Evolutionary conservation across 164 flowering plant genomes (phyloP), one percentile per base, ranked within the genome.

Genomic region (Annona cherimola): DNA sequence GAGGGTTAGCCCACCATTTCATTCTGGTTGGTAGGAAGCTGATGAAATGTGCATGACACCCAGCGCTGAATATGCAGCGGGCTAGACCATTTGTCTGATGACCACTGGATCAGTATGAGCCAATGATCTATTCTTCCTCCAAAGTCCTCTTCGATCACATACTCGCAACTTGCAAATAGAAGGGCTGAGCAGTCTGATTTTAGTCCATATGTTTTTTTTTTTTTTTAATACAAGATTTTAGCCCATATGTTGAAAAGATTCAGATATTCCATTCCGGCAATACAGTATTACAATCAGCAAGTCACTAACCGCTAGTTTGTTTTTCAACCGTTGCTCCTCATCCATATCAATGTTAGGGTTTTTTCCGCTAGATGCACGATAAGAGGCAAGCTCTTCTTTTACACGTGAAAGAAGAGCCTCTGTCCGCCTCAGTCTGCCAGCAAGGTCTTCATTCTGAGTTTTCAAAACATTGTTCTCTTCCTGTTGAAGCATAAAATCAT

Each of bases 391-490:
- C 79, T 93, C 93, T 80, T 91, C 91, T 79, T 80, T 91, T 14
- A 89, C 86, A 40, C 91, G 93, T 39, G 87, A 75, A 64, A 90
- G 84, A 45, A 78, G 74, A 26, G 71, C 73, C 73, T 93, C 96
- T 3, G 88, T 77, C 65, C 83, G 78, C 42, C 80, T 76, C 73
- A 93, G 80, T 82, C 86, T 91, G 55, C 75, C 68, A 73, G 79
- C 73, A 14, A 95, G 88, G 9, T 87, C 92, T 69, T 88, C 97
- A 73, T 91, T 93, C 71, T 89, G 96, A 67, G 54, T 46, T 79
- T 85, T 93, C 71, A 95, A 77, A 65, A 45, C 59, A 76, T 91
- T 89, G 83, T 93, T 95, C 75, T 95, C 98, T 67, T 95, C 99
- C 99, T 95, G 86, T 80, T 64, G 64, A 75, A 80, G 73, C 9